Evolutionary conservation across 2,329 filamentous ascomycete genomes (phyloP).

Genomic region (Neospermospora avenae): DNA sequence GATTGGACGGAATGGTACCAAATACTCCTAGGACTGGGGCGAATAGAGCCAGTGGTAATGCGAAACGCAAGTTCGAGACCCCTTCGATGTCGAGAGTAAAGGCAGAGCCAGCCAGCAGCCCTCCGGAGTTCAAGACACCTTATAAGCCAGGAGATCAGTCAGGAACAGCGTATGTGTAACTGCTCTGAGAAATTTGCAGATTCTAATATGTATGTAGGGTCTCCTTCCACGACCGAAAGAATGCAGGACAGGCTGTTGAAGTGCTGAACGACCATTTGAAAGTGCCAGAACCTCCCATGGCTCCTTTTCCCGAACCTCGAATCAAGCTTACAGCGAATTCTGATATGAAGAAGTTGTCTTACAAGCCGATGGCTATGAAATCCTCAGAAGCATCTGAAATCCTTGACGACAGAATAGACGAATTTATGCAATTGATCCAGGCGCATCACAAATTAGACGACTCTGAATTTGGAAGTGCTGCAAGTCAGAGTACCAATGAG

Average conservation of each 20-base stretch:
- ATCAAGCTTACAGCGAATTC: slow-evolving; percentile 83
- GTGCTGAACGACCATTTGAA: slow-evolving; percentile 75
- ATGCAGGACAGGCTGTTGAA: slow-evolving; percentile 79
- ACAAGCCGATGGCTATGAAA: slow-evolving; percentile 94
- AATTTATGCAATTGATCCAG: slow-evolving; percentile 73
- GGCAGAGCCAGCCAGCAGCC: slow-evolving; percentile 43
- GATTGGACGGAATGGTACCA: slow-evolving; percentile 66
- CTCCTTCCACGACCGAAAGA: slow-evolving; percentile 71
- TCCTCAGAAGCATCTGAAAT: slow-evolving; percentile 88
- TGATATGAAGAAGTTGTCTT: slow-evolving; percentile 85
- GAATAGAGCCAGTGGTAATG: slow-evolving; percentile 23
- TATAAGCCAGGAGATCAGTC: slow-evolving; percentile 25
- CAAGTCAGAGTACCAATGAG: slow-evolving; percentile 78
- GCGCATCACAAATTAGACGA: slow-evolving; percentile 74
- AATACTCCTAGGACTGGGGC: slow-evolving; percentile 47
- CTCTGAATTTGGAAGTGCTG: slow-evolving; percentile 80
- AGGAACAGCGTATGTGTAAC: slow-evolving; percentile 25
- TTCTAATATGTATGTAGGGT: slow-evolving; percentile 34
- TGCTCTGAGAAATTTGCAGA: neutral
- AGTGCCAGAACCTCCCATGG: slow-evolving; percentile 64
- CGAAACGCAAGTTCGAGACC: slow-evolving; percentile 41
- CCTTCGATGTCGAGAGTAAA: slow-evolving; percentile 47
- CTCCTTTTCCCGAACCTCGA: slow-evolving; percentile 70
- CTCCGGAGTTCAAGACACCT: slow-evolving; percentile 44
- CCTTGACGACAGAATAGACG: slow-evolving; percentile 91